Evolutionary conservation across 2,329 filamentous ascomycete genomes (phyloP), one percentile per base, ranked within the genome.

Genomic region (Graphiopsis chlorocephala): DNA sequence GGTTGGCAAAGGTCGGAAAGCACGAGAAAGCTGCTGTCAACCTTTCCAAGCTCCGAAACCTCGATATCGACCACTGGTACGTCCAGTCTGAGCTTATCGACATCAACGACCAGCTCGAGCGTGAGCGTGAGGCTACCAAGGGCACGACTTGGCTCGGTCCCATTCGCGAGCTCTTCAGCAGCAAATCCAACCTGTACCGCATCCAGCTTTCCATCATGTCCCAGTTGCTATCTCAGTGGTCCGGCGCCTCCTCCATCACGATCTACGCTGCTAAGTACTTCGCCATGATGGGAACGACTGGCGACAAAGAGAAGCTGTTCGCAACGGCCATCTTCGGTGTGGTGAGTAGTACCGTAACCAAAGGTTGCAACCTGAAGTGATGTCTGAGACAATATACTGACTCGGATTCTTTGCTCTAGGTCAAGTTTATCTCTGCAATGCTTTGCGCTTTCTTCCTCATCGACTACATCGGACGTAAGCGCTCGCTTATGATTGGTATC

Each of bases 231-330:
- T 85, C 85, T 0, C 91, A 94, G 72, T 92, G 89, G 89, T 87
- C 84, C 1, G 90, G 90, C 3, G 79, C 86, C 0, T 85, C 85
- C 35, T 87, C 84, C 47, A 92, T 93, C 76, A 93, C 90, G 0
- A 83, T 93, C 17, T 93, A 93, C 72, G 90, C 90, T 0, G 85
- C 88, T 8, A 85, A 92, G 66, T 85, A 93, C 61, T 93, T 94
- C 76, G 82, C 81, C 10, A 83, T 93, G 65, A 83, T 93, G 45
- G 91, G 90, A 4, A 86, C 90, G 55, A 85, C 83, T 0, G 90
- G 90, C 8, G 83, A 83, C 52, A 84, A 88, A 52, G 88, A 92
- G 75, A 86, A 86, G 62, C 84, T 93, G 0, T 86, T 93, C 42
- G 85, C 90, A 15, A 93, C 89, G 0, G 90, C 86, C 3, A 86